phyloP scores from a whole-genome alignment of 148 eudicot species.

The Persicaria tinctoria region DNA sequence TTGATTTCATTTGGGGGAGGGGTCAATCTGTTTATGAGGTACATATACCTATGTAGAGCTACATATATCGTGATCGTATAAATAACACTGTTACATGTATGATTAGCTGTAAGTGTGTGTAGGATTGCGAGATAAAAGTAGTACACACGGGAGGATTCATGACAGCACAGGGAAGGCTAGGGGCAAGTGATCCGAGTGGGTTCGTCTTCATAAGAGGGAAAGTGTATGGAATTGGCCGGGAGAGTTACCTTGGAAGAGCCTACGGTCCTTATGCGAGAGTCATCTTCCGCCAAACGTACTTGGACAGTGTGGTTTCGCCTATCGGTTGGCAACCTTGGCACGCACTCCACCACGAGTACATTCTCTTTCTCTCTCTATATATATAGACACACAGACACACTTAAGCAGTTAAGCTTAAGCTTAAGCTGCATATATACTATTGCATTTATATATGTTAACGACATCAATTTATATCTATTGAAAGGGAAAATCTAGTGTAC shows the following conservation, averaged over 20 bases:
- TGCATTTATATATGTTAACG: no score
- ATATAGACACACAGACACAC: no score
- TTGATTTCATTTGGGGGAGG: constrained; percentile 37
- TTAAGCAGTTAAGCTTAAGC: no score
- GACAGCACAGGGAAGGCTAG: constrained; percentile 22
- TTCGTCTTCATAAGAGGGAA: constrained; percentile 21
- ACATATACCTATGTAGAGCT: not conserved
- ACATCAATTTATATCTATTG: no score
- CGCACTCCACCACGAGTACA: constrained; percentile 1
- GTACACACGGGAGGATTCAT: constrained; percentile 17
- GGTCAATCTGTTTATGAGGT: constrained; percentile 39
- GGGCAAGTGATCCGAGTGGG: constrained; percentile 13
- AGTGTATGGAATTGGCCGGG: constrained; percentile 14
- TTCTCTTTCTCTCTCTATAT: not conserved
- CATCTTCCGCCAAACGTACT: not conserved
- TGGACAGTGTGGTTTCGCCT: constrained; percentile 9
- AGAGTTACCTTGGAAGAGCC: constrained; percentile 18
- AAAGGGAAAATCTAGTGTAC: constrained; percentile 12
- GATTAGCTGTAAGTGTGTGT: not conserved
- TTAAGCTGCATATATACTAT: no score
- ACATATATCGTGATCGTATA: not conserved
- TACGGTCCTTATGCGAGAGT: constrained; percentile 19
- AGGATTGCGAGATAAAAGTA: constrained; percentile 30
- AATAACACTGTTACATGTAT: constrained; percentile 4
- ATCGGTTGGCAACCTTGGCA: constrained; percentile 23